Conservation (phyloP, 2,329 filamentous ascomycete species). For the Fusarium caatingaense region DNA sequence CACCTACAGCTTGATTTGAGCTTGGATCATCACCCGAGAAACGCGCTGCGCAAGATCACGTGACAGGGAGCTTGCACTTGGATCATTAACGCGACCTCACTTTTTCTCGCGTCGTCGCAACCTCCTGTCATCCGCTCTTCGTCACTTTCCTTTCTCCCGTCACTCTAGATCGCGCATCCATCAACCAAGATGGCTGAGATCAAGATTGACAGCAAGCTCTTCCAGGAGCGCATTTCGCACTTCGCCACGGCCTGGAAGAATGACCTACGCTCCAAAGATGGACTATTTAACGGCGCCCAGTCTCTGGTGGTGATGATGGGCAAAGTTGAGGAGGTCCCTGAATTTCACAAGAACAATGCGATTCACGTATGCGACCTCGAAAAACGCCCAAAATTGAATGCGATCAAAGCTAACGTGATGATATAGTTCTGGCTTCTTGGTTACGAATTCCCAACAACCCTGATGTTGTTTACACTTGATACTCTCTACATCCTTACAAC, state of each 20-base stretch:
- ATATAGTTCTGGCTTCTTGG: constrained; percentile 94
- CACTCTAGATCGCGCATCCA: constrained; percentile 48
- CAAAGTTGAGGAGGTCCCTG: constrained; percentile 88
- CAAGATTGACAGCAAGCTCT: constrained; percentile 92
- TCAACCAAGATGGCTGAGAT: constrained; percentile 77
- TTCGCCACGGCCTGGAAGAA: constrained; percentile 95
- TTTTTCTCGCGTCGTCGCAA: constrained; percentile 55
- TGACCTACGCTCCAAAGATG: constrained; percentile 89
- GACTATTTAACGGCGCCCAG: constrained; percentile 84
- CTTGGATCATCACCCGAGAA: constrained; percentile 37
- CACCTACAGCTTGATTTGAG: constrained; percentile 7
- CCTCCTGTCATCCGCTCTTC: constrained; percentile 42
- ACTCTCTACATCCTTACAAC: constrained; percentile 93
- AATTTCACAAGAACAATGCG: constrained; percentile 95
- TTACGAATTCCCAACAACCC: constrained; percentile 96
- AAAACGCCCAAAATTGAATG: background rate
- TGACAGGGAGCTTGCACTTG: constrained; percentile 46
- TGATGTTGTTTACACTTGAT: constrained; percentile 92
- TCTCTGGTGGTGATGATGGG: constrained; percentile 93
- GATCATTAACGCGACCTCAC: constrained; percentile 57
- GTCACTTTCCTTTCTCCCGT: constrained; percentile 38
- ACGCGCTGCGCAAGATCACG: constrained; percentile 51
- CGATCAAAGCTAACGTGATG: constrained; percentile 32
- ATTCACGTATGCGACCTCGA: constrained; percentile 77
- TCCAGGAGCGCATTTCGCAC: constrained; percentile 91